Base-by-base conservation (phyloP, 768 basidiomycete genomes). In the Tricholoma bakamatsutake region DNA sequence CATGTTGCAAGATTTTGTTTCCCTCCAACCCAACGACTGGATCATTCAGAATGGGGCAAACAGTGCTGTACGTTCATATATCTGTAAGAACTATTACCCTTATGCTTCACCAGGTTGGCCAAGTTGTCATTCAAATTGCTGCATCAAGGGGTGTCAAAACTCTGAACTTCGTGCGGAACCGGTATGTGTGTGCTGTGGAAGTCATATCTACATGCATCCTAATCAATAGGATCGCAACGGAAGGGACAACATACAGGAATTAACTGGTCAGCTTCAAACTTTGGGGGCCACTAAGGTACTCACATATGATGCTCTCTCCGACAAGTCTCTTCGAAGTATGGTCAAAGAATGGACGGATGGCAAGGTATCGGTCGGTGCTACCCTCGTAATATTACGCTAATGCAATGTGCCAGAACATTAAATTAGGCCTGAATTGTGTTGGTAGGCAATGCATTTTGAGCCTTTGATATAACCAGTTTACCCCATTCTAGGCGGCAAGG, bases 41-140 rank as follows among this genome's bases (percentile, higher is more conserved):
- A 76, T 95, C 13, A 66, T 94, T 10, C 92, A 94, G 68, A 94
- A 93, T 58, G 92, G 90, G 27, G 85, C 84, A 17, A 94, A 94
- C 62, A 88, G 88, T 61, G 87, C 88, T 17, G 91, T 90, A 56
- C 48, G 84, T 70, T 13, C 51, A 52, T 31, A 21, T 9, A 33
- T 51, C n/a, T 13, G 18, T 43, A 7, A 11, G 17, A 39, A 13
- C 33, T 48, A 48, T n/a, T 1, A 10, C 28, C 63, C 54, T 10
- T 50, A 15, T 31, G 52, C 40, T 50, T 59, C 7, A 34, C 55
- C 43, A 88, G 86, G 87, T 89, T 12, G 92, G 92, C 11, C 88
- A 93, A 74, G 84, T 85, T 0, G 88, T 93, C 21, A 90, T 93
- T 49, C 91, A 93, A 61, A 85, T 95, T 37, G 90, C 90, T n/a